Evolutionary conservation across 2,329 filamentous ascomycete genomes (phyloP).

Genomic region (Arthrobotrys iridis): DNA sequence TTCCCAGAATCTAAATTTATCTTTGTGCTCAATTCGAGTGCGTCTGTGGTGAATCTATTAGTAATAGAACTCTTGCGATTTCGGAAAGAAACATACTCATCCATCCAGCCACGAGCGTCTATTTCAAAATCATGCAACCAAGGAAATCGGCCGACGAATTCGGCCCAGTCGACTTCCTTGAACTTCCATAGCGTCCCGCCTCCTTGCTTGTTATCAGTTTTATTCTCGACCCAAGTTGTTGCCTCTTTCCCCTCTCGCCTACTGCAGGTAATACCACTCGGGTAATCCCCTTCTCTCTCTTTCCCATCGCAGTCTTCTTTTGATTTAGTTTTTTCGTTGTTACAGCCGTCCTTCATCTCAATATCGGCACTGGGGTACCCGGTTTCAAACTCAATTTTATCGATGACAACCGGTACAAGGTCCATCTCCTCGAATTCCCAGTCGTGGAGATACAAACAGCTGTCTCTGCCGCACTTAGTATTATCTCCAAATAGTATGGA

Average conservation of each 20-base stretch:
- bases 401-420: conserved; percentile 39
- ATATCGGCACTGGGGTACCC: background rate
- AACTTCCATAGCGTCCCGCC: conserved; percentile 30
- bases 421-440: conserved; percentile 54
- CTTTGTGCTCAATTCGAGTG: conserved; percentile 30
- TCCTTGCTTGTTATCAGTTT: background rate
- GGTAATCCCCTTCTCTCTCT: background rate
- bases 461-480: conserved; percentile 47
- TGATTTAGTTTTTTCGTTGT: background rate
- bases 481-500: conserved; percentile 43
- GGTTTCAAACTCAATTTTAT: conserved; percentile 13
- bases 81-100: conserved; percentile 25
- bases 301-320: background rate
- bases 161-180: conserved; percentile 45
- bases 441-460: conserved; percentile 43
- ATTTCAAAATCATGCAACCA: conserved; percentile 53
- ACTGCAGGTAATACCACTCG: background rate
- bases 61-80: background rate
- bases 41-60: conserved; percentile 23
- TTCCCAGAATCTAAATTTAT: conserved; percentile 47
- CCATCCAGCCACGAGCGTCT: conserved; percentile 49
- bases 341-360: background rate
- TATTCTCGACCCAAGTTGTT: background rate
- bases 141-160: conserved; percentile 41
- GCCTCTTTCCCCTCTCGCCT: background rate